Base-by-base conservation (phyloP, 129 eudicot genomes). In the Solidago caesia region DNA sequence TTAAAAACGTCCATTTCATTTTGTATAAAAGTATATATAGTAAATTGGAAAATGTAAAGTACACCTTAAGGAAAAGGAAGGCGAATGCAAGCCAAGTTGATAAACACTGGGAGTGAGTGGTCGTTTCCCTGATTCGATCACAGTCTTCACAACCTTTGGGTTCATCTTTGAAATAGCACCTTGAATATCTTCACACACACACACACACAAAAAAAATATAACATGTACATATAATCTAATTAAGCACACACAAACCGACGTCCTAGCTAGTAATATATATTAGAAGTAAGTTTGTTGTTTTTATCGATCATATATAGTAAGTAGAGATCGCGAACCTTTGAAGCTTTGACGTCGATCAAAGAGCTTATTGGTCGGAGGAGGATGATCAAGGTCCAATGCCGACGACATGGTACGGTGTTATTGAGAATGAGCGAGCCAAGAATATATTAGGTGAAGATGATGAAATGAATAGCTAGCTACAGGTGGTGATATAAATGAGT, bases 161-260 rank as follows among this genome's bases (percentile, higher is more conserved):
- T 67, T 46, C 72, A 67, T 67, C 72, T 67, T 67, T 9, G 72
- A 46, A 67, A 67, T 67, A 7, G 57, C 52, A 9, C 72, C 29
- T 46, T 67, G 72, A 6, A 67, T 46, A 67, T 67, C 72, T 67
- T 65, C 6, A 42, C 39, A 1, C 10, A 39, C 14, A 1, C 39
- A 29, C 39, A 29, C 39, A 29, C 39, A 29, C 39, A 29, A 1
- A 29, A 29, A 29, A n/a, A n/a, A n/a, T n/a, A n/a, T n/a, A n/a
- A n/a, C n/a, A n/a, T 29, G n/a, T n/a, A n/a, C n/a, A n/a, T n/a
- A n/a, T n/a, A n/a, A n/a, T n/a, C n/a, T n/a, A n/a, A n/a, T n/a
- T n/a, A n/a, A n/a, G n/a, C n/a, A 66, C 21, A 11, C 7, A 66
- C 1, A 15, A 43, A 66, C 52, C 4, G 10, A 43, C n/a, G n/a